Base-by-base conservation (phyloP, 352 stramenopile species). In the Globisporangium polare region DNA sequence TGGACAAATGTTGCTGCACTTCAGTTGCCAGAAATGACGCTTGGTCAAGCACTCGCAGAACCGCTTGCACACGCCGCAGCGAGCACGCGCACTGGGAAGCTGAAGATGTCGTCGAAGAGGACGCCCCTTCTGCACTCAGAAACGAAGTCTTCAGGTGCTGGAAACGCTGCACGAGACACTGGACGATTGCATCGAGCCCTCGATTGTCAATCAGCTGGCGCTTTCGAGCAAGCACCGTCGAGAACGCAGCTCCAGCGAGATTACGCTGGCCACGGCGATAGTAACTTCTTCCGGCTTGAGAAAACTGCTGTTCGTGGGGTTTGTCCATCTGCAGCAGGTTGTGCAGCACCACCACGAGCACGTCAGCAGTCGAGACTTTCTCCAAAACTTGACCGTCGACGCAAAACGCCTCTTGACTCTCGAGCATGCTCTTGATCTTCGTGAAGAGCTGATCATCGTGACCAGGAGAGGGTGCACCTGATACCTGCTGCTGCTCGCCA, bases 41-140 rank as follows among this genome's bases (percentile, higher is more conserved):
- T 69, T 92, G 85, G 20, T 92, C 80, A 12, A 94, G 65, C 8
- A 94, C 67, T n/a, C 58, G 69, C 2, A 94, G 65, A 33, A 85
- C 35, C 29, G 67, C 67, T n/a, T 69, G 68, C 8, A 86, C 13
- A 13, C 63, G 55, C 54, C 86, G 74, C 1, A 89, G 66, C 18
- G 58, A 67, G 22, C 39, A 62, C 29, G 60, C 58, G 12, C 61
- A 55, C 1, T 73, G 58, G 1, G 64, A 52, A 5, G 12, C 37
- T 42, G 37, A 12, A n/a, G 24, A 26, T 24, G 58, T 63, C 37
- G 74, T 26, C 5, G 62, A 58, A 47, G 41, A 51, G 4, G 0
- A 52, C 17, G 7, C 45, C 12, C 12, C 43, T 10, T 15, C 31
- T n/a, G 37, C 37, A 3, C 22, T 52, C 33, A 41, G 37, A 18